Evolutionary conservation across 2,329 filamentous ascomycete species (phyloP).

Genomic region (Trichoderma sp.): DNA sequence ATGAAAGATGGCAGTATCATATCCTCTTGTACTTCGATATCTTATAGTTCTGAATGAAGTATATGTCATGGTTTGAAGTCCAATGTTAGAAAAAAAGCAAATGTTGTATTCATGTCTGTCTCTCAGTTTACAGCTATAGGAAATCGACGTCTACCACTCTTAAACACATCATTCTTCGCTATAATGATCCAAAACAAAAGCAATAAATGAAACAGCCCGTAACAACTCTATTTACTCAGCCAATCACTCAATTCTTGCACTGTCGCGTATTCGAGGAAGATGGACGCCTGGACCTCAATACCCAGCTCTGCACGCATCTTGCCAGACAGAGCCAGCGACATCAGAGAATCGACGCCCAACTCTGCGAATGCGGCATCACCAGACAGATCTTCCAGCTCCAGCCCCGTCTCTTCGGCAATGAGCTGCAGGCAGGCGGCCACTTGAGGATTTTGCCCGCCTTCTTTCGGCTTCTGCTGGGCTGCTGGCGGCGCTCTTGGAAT

Average conservation of each 20-base stretch:
- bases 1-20: too few relatives aligned
- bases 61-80: too few relatives aligned
- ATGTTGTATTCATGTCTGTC: too few relatives aligned
- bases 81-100: too few relatives aligned
- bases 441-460: background rate
- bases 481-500: background rate
- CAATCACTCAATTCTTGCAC: slow-evolving; percentile 15
- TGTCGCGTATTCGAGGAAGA: slow-evolving; percentile 29
- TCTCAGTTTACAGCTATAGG: too few relatives aligned
- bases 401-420: slow-evolving; percentile 57
- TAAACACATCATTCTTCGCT: too few relatives aligned
- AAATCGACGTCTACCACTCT: too few relatives aligned
- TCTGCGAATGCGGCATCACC: slow-evolving; percentile 59
- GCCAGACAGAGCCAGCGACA: slow-evolving; percentile 48
- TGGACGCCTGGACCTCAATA: slow-evolving; percentile 26
- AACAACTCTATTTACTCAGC: background rate
- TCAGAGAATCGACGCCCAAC: slow-evolving; percentile 61
- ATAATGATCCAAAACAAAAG: too few relatives aligned
- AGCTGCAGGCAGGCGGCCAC: slow-evolving; percentile 35
- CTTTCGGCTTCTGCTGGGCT: background rate
- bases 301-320: slow-evolving; percentile 27
- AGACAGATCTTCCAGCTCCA: slow-evolving; percentile 55
- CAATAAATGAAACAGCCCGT: too few relatives aligned
- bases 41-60: too few relatives aligned
- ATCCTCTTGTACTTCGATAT: too few relatives aligned